Evolutionary conservation across 177 flowering plant species (phyloP).

Genomic region (Telopea speciosissima): DNA sequence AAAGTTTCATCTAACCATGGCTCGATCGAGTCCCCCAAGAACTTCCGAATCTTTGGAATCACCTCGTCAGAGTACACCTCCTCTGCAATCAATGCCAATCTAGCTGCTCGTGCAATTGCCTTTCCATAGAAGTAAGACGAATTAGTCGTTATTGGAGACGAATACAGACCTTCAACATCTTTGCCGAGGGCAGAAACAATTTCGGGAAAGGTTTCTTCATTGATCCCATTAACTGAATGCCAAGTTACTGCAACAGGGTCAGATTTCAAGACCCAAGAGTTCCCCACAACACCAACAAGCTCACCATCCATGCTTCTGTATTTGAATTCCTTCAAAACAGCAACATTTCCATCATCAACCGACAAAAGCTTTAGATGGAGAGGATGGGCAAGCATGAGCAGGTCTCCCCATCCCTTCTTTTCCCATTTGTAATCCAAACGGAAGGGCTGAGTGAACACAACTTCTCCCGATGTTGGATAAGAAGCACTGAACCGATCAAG

Average conservation of each 20-base stretch:
- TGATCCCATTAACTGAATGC: conserved; percentile 71
- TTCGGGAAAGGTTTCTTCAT: conserved; percentile 43
- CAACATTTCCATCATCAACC: conserved; percentile 19
- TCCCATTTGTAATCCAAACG: conserved; percentile 77
- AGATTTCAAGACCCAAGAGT: conserved; percentile 62
- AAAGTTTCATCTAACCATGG: conserved; percentile 90
- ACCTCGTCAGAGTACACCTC: conserved; percentile 56
- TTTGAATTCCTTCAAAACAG: conserved; percentile 57
- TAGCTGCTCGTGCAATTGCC: conserved; percentile 81
- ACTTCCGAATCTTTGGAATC: conserved; percentile 51
- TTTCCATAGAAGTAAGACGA: conserved; percentile 91
- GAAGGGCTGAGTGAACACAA: conserved; percentile 50
- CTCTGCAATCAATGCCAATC: conserved; percentile 88
- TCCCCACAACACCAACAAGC: conserved; percentile 84
- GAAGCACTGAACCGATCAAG: conserved; percentile 75
- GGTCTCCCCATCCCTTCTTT: conserved; percentile 81
- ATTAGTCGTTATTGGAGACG: conserved; percentile 39
- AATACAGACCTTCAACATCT: conserved; percentile 57
- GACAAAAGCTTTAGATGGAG: conserved; percentile 61
- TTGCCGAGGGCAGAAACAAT: conserved; percentile 46
- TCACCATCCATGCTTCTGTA: conserved; percentile 90
- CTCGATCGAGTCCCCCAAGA: conserved; percentile 57
- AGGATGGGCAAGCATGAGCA: conserved; percentile 83
- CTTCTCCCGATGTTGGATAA: conserved; percentile 71
- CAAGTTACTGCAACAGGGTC: conserved; percentile 65